Percentiles rank a stretch among this genome's conserved stretches.
Conservation (phyloP, 805 yeast species). For the Isabelozyma pseudorhagii region DNA sequence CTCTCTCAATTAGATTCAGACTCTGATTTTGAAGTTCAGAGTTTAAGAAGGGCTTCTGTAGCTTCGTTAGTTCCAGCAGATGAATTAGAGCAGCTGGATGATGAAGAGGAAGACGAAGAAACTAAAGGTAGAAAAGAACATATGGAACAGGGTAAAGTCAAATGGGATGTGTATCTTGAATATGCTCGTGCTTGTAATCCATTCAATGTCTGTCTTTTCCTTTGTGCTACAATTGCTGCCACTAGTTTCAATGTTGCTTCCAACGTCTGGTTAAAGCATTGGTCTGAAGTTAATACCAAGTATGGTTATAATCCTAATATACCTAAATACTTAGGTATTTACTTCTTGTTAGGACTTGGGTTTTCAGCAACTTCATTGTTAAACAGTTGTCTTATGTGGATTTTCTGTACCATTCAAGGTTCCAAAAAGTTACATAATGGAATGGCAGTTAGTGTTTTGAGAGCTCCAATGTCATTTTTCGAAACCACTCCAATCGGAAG, state of each 20-base stretch:
- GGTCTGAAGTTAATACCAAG: slow-evolving; percentile 87
- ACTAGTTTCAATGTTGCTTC: slow-evolving; percentile 63
- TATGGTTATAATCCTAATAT: slow-evolving; percentile 71
- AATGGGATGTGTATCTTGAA: slow-evolving; percentile 76
- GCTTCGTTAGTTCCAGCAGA: slow-evolving; percentile 39
- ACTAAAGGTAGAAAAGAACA: slow-evolving; percentile 61
- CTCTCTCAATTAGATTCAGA: slow-evolving; percentile 23
- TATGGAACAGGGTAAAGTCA: slow-evolving; percentile 90
- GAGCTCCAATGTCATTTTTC: slow-evolving; percentile 94
- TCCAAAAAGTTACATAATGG: slow-evolving; percentile 70
- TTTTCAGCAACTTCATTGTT: slow-evolving; percentile 58
- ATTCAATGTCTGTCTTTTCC: slow-evolving; percentile 54
- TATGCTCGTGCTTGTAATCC: slow-evolving; percentile 89
- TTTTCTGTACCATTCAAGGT: slow-evolving; percentile 78
- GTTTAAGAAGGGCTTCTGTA: slow-evolving; percentile 65
- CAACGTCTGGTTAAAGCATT: slow-evolving; percentile 91
- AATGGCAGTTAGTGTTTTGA: slow-evolving; percentile 69
- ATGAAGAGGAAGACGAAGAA: slow-evolving; percentile 36
- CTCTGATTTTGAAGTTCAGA: slow-evolving; percentile 23
- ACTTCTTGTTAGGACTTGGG: slow-evolving; percentile 69
- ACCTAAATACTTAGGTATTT: slow-evolving; percentile 68
- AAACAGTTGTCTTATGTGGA: slow-evolving; percentile 72
- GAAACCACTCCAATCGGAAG: slow-evolving; percentile 96
- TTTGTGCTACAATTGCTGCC: slow-evolving; percentile 53
- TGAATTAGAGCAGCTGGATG: slow-evolving; percentile 24